A percentile compares a stretch with the other conserved stretches of the same genome.
Conservation (phyloP, 2,329 filamentous ascomycete genomes). For the Fusarium hostae region DNA sequence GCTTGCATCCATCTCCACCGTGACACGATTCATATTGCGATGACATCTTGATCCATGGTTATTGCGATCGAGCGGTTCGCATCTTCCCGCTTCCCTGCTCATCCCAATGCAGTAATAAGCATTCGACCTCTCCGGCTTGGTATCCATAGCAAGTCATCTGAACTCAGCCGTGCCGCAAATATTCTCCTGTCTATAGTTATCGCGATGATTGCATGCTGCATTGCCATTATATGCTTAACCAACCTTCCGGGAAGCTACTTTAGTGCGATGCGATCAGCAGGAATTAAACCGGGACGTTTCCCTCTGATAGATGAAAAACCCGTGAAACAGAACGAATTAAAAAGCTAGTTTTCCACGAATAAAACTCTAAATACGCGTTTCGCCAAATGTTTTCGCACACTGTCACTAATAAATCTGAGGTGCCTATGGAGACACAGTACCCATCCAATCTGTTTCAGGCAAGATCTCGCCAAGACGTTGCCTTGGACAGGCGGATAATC, state of each 20-base stretch:
- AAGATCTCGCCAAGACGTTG: conserved; percentile 10
- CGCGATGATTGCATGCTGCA: not conserved
- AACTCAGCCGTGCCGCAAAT: conserved; percentile 3
- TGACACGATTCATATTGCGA: not conserved
- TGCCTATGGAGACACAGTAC: not conserved
- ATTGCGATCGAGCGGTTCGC: not conserved
- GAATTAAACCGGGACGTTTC: conserved; percentile 1
- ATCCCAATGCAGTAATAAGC: not conserved
- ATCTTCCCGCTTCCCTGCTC: not conserved
- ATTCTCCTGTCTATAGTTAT: not conserved
- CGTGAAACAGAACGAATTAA: conserved; percentile 3
- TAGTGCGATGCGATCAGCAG: conserved; percentile 1
- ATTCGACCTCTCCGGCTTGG: not conserved
- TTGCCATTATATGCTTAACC: conserved; percentile 10
- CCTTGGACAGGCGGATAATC: conserved; percentile 13
- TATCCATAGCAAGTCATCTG: not conserved
- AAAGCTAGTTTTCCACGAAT: conserved; percentile 24
- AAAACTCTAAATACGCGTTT: not conserved
- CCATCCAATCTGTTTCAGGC: conserved; percentile 14
- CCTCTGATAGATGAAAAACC: conserved; percentile 1
- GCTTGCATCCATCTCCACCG: not conserved
- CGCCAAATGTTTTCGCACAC: not conserved
- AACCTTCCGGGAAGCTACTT: not conserved
- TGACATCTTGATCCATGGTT: conserved; percentile 9
- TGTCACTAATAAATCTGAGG: conserved; percentile 8